These are phyloP conservation scores for Pseudotulostoma volvatum DNA, from an alignment of 495 filamentous ascomycete genomes.

Conservation along the genomic window DNA sequence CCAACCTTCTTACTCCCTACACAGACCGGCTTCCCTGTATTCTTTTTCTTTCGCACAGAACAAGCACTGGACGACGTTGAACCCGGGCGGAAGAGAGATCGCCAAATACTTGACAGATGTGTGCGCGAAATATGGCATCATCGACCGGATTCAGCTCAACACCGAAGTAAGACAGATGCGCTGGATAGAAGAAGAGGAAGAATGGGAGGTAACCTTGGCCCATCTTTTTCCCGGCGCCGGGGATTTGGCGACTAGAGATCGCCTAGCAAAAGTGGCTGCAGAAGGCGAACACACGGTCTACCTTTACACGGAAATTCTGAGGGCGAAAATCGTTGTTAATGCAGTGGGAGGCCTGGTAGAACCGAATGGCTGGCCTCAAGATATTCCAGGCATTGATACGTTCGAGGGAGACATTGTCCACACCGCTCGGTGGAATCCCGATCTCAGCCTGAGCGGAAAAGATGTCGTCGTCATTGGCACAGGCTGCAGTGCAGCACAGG, in stretches of 20 bases:
- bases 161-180: constrained; percentile 33
- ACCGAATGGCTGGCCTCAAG: constrained; percentile 32
- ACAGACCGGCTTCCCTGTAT: constrained; percentile 41
- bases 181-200: constrained; percentile 32
- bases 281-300: constrained; percentile 25
- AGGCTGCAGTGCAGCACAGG: constrained; percentile 36
- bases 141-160: constrained; percentile 42
- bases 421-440: constrained; percentile 34
- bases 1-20: constrained; percentile 1
- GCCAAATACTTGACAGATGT: constrained; percentile 41
- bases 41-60: constrained; percentile 47
- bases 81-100: constrained; percentile 40
- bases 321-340: constrained; percentile 40
- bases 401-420: constrained; percentile 39
- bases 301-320: constrained; percentile 26
- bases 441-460: constrained; percentile 27
- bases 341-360: constrained; percentile 39
- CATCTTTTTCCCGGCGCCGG: constrained; percentile 37
- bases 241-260: constrained; percentile 21
- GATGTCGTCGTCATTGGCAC: constrained; percentile 42
- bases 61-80: constrained; percentile 36
- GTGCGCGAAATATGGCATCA: constrained; percentile 39
- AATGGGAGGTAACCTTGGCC: constrained; percentile 38
- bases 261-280: constrained; percentile 12
- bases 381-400: constrained; percentile 34